phyloP scores from a whole-genome alignment of 176 grass and related monocot species.

The Sorghum bicolor region DNA sequence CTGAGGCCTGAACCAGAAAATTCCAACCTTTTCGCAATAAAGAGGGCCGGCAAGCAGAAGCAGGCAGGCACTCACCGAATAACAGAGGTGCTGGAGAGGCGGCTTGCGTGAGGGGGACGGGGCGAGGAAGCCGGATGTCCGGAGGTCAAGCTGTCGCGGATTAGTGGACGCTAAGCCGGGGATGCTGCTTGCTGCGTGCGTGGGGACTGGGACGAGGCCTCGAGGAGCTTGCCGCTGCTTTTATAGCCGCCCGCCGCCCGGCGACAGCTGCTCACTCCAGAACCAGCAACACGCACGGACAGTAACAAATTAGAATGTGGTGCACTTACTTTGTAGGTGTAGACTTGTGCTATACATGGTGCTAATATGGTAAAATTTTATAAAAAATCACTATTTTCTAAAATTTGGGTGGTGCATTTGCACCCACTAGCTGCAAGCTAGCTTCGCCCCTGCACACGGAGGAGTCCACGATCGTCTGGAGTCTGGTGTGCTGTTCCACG shows the following conservation, averaged over 20 bases:
- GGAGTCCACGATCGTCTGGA: too few relatives aligned
- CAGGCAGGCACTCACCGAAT: not conserved
- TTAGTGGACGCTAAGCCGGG: not conserved
- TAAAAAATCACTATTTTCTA: too few relatives aligned
- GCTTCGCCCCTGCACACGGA: too few relatives aligned
- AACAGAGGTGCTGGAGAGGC: not conserved
- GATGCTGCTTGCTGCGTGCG: not conserved
- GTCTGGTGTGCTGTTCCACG: too few relatives aligned
- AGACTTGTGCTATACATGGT: too few relatives aligned
- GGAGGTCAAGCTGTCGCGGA: not conserved
- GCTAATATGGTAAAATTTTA: too few relatives aligned
- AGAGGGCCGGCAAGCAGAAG: not conserved
- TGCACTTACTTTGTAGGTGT: too few relatives aligned
- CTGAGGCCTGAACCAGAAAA: not conserved
- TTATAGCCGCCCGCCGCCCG: constrained; percentile 1
- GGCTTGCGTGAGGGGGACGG: not conserved
- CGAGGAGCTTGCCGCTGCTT: not conserved
- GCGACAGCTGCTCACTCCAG: not conserved
- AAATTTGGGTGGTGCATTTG: too few relatives aligned
- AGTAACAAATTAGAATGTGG: too few relatives aligned
- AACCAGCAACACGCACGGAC: not conserved
- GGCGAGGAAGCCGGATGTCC: not conserved
- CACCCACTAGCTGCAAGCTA: too few relatives aligned
- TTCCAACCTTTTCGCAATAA: not conserved
- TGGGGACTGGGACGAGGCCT: not conserved